Evolutionary conservation across 305 asterid genomes (phyloP), one percentile per base, ranked within the genome.

Genomic region (Fraxinus greggii): DNA sequence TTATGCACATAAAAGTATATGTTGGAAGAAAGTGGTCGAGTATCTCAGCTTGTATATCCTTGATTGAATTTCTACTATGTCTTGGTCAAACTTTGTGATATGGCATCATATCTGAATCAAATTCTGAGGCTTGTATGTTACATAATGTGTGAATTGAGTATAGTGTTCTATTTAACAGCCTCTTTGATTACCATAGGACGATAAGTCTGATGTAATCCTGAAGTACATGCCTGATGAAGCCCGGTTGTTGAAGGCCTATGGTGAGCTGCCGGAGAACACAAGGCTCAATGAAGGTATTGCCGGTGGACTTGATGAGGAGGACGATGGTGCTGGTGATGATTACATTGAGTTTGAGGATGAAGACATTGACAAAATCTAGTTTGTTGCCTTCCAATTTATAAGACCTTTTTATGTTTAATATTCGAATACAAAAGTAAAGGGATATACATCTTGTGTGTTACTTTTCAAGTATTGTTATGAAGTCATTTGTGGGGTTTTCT

Each of bases 211-310:
- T 87, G 91, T 90, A 4, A 90, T 90, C 85, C 84, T 90, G 87
- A 90, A 90, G 73, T 90, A 88, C 88, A 90, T 88, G 92, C 90
- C 90, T 3, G 91, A 89, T 5, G 94, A 91, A 80, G 94, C 94
- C 1, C 86, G 94, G 87, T 86, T 89, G 21, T 54, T 89, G 88
- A 91, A 91, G 86, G 91, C 4, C 7, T 48, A 48, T 48, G 59
- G 59, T 48, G 94, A 91, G 89, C 80, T 91, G 40, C 94, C 94
- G 0, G 91, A 89, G 79, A 89, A 51, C 88, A 91, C 86, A 7
- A 89, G 92, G 90, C 89, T 90, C 32, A 88, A 86, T 13, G 94
- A 90, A 83, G 88, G 90, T 84, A 87, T 84, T 33, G 86, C 86
- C 31, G 90, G 90, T 28, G 89, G 87, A 12, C 79, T 86, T 21